These are phyloP conservation scores for Verticillium tricorpus DNA, from an alignment of 2,329 filamentous ascomycete genomes.

Conservation along the genomic window DNA sequence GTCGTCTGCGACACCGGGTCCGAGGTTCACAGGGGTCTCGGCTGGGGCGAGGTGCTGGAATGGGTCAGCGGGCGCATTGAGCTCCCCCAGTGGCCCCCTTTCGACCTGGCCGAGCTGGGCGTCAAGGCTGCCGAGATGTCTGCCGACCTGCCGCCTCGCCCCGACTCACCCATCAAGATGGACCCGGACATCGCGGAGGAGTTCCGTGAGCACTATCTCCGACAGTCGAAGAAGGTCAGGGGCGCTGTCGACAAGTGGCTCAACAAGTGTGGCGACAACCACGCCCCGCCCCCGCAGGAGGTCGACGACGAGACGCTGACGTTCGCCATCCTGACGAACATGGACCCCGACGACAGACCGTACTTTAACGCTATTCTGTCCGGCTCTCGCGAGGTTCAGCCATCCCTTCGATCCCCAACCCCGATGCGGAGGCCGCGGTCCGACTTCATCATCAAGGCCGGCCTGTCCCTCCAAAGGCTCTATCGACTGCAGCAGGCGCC, in stretches of 20 bases:
- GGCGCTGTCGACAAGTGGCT: conserved; percentile 91
- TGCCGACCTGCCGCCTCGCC: conserved; percentile 55
- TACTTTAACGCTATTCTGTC: conserved; percentile 78
- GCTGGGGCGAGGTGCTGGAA: conserved; percentile 94
- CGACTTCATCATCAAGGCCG: conserved; percentile 70
- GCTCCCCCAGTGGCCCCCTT: conserved; percentile 83
- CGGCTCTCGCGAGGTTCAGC: conserved; percentile 52
- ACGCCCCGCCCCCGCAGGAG: conserved; percentile 74
- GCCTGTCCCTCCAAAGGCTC: conserved; percentile 75
- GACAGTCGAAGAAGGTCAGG: conserved; percentile 88
- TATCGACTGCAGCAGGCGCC: conserved; percentile 72
- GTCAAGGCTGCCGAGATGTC: conserved; percentile 54
- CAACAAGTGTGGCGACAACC: conserved; percentile 68
- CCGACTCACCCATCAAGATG: conserved; percentile 64
- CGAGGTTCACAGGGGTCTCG: conserved; percentile 67
- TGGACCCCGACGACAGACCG: conserved; percentile 70
- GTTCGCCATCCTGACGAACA: conserved; percentile 88
- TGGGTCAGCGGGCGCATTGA: conserved; percentile 85
- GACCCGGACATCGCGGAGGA: conserved; percentile 94
- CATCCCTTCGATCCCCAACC: conserved; percentile 61
- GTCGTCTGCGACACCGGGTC: conserved; percentile 69
- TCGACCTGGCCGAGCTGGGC: conserved; percentile 63
- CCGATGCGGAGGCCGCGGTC: conserved; percentile 62
- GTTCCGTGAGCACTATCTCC: conserved; percentile 86
- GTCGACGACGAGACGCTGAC: conserved; percentile 91